Conservation (phyloP, 108 stramenopile species). For the Nitzschia sp. region DNA sequence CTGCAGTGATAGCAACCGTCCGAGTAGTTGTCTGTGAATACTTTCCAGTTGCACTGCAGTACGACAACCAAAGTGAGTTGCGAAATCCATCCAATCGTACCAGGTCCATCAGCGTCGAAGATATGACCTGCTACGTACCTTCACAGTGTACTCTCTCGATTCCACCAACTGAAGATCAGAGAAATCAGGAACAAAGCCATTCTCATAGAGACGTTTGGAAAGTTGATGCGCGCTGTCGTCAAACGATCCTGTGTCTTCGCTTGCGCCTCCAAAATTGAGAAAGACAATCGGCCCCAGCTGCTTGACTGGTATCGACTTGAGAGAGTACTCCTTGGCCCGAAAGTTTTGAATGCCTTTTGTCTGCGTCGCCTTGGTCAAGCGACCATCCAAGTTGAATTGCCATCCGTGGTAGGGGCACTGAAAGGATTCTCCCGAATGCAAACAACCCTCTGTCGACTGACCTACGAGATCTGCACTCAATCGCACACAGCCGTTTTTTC, state of each 20-base stretch:
- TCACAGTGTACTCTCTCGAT: conserved; percentile 20
- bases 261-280: neutral
- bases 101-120: too few relatives aligned
- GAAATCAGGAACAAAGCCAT: conserved; percentile 21
- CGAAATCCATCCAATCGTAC: too few relatives aligned
- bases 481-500: neutral
- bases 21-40: conserved; percentile 39
- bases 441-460: neutral
- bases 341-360: conserved; percentile 35
- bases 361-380: conserved; percentile 39
- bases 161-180: conserved; percentile 13
- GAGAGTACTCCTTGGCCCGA: conserved; percentile 25
- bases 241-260: conserved; percentile 2
- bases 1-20: conserved; percentile 46
- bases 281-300: conserved; percentile 28
- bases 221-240: conserved; percentile 1
- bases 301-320: conserved; percentile 6
- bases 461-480: conserved; percentile 1
- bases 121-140: too few relatives aligned
- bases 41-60: conserved; percentile 44
- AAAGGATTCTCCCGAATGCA: neutral
- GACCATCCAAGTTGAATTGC: conserved; percentile 39
- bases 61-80: too few relatives aligned
- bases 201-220: conserved; percentile 6
- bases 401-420: conserved; percentile 51